These are phyloP conservation scores for Aegilops sharonensis DNA, from an alignment of 176 grass and related monocot genomes.

Conservation along the genomic window DNA sequence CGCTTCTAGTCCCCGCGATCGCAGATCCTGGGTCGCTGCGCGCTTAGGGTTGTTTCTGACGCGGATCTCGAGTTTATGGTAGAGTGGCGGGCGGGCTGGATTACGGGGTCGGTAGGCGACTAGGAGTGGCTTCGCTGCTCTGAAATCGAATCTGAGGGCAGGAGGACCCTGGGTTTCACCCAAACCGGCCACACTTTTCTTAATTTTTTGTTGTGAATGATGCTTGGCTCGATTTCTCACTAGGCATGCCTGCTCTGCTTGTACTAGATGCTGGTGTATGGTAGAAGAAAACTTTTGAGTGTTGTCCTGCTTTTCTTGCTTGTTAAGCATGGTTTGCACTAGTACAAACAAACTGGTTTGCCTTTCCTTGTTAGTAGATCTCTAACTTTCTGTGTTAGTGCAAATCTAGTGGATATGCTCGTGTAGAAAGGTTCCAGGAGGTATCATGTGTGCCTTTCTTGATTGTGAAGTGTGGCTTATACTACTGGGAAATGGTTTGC, in stretches of 20 bases:
- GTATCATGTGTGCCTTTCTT: constrained; percentile 11
- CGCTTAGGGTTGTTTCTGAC: not conserved
- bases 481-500: not conserved
- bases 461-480: constrained; percentile 4
- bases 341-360: not conserved
- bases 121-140: not conserved
- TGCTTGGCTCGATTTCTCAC: not conserved
- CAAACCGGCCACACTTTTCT: not conserved
- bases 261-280: not conserved
- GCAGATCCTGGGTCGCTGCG: not conserved
- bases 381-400: not conserved
- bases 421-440: constrained; percentile 26
- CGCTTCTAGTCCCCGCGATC: not conserved
- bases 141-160: not conserved
- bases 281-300: not conserved
- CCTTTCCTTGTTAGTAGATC: not conserved
- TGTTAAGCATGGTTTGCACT: not conserved
- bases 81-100: not conserved
- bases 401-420: constrained; percentile 13
- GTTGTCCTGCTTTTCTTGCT: not conserved
- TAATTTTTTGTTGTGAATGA: not conserved
- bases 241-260: constrained; percentile 18
- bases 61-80: not conserved
- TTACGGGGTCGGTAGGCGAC: not conserved
- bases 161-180: not conserved